Evolutionary conservation across 1,284 basidiomycete genomes (phyloP).

Genomic region (Bothia castanella): DNA sequence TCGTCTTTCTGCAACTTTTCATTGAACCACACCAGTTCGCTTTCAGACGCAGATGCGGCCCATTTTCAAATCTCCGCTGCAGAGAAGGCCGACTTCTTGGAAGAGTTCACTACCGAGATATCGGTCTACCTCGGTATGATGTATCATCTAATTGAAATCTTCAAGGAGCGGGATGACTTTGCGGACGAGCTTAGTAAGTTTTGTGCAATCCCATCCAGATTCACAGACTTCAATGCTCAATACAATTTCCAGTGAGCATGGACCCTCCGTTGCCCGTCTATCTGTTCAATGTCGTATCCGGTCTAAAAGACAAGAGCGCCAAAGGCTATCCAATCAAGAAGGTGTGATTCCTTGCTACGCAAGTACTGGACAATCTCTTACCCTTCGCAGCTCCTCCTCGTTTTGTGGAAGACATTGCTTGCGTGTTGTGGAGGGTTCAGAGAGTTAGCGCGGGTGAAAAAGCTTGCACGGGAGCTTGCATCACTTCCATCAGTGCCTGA

Average conservation of each 20-base stretch:
- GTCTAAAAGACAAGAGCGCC: conserved; percentile 88
- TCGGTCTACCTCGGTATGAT: conserved; percentile 90
- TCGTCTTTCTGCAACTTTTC: neutral
- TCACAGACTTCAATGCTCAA: conserved; percentile 14
- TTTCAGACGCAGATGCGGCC: conserved; percentile 66
- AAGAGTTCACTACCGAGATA: conserved; percentile 87
- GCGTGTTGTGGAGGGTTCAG: conserved; percentile 90
- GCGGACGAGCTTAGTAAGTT: conserved; percentile 91
- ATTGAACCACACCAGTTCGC: conserved; percentile 44
- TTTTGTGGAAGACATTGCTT: conserved; percentile 94
- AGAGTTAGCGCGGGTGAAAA: conserved; percentile 83
- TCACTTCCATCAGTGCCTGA: conserved; percentile 64
- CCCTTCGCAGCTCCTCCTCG: conserved; percentile 71
- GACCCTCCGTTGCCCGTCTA: conserved; percentile 94
- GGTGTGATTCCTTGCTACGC: conserved; percentile 40
- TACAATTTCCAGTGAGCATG: conserved; percentile 70
- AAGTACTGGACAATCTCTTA: neutral
- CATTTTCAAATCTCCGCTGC: conserved; percentile 64
- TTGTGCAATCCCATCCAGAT: conserved; percentile 5
- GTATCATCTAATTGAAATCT: conserved; percentile 90
- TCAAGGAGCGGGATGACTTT: conserved; percentile 88
- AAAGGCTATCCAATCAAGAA: conserved; percentile 97
- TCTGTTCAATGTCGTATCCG: conserved; percentile 85
- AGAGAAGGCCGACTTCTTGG: conserved; percentile 75
- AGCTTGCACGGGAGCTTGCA: conserved; percentile 78